Evolutionary conservation across 1,284 basidiomycete genomes (phyloP), one percentile per base, ranked within the genome.

Genomic region (Clitocybe nebularis): DNA sequence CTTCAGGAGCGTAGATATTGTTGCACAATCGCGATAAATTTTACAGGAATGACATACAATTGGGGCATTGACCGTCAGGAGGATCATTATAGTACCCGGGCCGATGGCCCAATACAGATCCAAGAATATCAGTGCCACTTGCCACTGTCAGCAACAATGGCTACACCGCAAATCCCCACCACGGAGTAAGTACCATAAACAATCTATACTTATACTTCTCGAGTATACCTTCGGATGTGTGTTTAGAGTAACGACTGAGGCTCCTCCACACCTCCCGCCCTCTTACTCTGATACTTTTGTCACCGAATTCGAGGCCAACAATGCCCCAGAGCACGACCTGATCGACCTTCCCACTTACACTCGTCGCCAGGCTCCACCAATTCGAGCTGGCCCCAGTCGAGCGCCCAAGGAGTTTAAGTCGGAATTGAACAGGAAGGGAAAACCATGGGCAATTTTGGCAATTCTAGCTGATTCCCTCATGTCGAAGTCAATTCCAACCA

Each of bases 371-470:
- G 19, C 29, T 16, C 29, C 29, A 32, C 11, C 29, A 6, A 8
- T 17, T 30, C 11, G n/a, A n/a, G 4, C 28, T 16, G 5, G 10
- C 14, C 9, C 29, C 19, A 9, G 29, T 11, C 13, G 3, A 32
- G 3, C 11, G 11, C 9, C 14, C 29, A 32, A 32, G 19, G 56
- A 57, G 30, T 61, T 52, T 35, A 47, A 45, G 6, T 60, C 50
- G 24, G 46, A 57, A 3, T 41, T 58, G 26, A 49, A 53, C 38
- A 51, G 53, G 35, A 50, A 55, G 33, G 54, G 51, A 21, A 56
- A 59, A 32, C 39, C 57, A 7, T 54, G 57, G 49, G 56, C 54
- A n/a, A 44, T 50, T 25, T 39, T 65, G 22, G 50, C 49, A 8
- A 24, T 60, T n/a, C 43, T 55, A 11, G 57, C 54, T 30, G 52